Base-by-base conservation (phyloP, 2,329 filamentous ascomycete genomes). In the Aureobasidium leucospermi region DNA sequence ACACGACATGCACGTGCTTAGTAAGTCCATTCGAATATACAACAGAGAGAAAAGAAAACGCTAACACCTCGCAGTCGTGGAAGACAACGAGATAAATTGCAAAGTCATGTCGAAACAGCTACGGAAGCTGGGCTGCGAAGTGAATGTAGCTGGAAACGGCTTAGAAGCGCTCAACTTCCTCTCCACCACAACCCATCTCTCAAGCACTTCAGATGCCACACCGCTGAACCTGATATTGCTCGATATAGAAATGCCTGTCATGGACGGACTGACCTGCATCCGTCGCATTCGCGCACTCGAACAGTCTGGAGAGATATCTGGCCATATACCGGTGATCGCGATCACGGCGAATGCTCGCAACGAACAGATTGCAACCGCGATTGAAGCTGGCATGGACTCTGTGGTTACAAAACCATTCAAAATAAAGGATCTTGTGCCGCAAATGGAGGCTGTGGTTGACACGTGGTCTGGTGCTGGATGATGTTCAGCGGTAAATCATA, bases 221-320 rank as follows among this genome's bases (percentile, higher is more conserved):
- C 47, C 42, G 4, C 48, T 72, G 5, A 67, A 65, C 39, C 65
- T 90, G 49, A 85, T 92, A 13, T 72, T 92, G 8, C 90, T 92
- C 87, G 89, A 92, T 68, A 78, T 90, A 47, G 88, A 91, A 67
- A 92, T 92, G 88, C 88, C 88, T 0, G 79, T 90, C 41, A 90
- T 91, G 88, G 87, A 92, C 66, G 89, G 89, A 36, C 82, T 89
- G 71, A 87, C 86, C 2, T 90, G 88, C 64, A 85, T 87, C 9
- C 78, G 80, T 42, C 81, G 77, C 61, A 90, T 93, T 55, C 81
- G 89, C n/a, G 79, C 86, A 61, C 75, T 89, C 16, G 86, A 92
- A 69, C 74, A 74, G 48, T 77, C 82, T 56, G 83, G 84, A 19
- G 81, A 78, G 28, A 81, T 89, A 48, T 76, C 79, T 19, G 75